These are phyloP conservation scores for Yamadazyma ubonensis DNA, from an alignment of 805 yeast species.

Conservation along the genomic window DNA sequence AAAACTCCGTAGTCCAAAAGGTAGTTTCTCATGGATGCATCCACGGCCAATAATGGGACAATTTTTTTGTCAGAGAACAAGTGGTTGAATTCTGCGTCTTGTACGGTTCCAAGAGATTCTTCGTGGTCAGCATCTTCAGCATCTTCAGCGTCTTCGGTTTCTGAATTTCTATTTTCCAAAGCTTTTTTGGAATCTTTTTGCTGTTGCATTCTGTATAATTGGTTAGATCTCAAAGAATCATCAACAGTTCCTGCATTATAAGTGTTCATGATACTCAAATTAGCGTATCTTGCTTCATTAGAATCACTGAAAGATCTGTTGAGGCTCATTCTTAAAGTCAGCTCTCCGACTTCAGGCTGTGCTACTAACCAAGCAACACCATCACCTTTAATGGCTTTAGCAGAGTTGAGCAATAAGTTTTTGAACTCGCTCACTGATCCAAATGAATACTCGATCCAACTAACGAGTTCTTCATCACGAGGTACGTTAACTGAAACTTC, in stretches of 20 bases:
- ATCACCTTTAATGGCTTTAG: slow-evolving; percentile 75
- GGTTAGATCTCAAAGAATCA: slow-evolving; percentile 54
- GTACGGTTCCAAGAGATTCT: slow-evolving; percentile 35
- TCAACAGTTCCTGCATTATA: slow-evolving; percentile 88
- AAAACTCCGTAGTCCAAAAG: slow-evolving; percentile 74
- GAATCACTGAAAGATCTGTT: slow-evolving; percentile 6
- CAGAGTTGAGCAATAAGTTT: slow-evolving; percentile 65
- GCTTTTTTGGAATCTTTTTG: slow-evolving; percentile 33
- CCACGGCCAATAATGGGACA: slow-evolving; percentile 67
- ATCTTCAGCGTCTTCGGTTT: slow-evolving; percentile 1
- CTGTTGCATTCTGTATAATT: slow-evolving; percentile 42
- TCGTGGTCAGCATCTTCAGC: slow-evolving; percentile 16
- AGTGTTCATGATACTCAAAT: slow-evolving; percentile 72
- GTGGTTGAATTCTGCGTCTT: slow-evolving; percentile 40
- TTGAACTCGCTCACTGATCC: slow-evolving; percentile 78
- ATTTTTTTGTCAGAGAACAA: slow-evolving; percentile 38
- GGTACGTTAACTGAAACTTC: slow-evolving; percentile 36
- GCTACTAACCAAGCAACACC: slow-evolving; percentile 92
- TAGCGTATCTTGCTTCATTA: slow-evolving; percentile 26
- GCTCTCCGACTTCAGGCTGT: slow-evolving; percentile 36
- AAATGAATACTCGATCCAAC: slow-evolving; percentile 59
- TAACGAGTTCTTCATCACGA: slow-evolving; percentile 32
- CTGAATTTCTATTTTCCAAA: slow-evolving; percentile 14
- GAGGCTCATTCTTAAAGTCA: slow-evolving; percentile 20
- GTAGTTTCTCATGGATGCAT: slow-evolving; percentile 70